Percentiles rank a stretch among this genome's conserved stretches.
Conservation (phyloP, 2,329 filamentous ascomycete species). For the Neurospora crassa region DNA sequence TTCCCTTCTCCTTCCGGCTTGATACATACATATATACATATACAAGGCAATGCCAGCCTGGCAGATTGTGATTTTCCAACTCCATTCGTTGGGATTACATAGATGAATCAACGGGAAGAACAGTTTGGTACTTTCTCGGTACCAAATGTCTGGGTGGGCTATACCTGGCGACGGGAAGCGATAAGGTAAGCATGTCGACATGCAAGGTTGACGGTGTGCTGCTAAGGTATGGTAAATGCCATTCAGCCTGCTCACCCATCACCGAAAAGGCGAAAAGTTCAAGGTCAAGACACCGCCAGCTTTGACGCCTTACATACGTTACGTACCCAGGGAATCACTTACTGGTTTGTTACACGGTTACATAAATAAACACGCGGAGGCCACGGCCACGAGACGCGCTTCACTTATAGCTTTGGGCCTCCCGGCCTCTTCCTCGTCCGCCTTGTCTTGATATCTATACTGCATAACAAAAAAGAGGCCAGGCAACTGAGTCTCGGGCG, state of each 20-base stretch:
- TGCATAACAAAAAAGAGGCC: not conserved
- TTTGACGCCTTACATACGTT: not conserved
- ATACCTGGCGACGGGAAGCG: not conserved
- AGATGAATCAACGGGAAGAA: not conserved
- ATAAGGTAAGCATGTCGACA: not conserved
- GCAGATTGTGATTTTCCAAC: not conserved
- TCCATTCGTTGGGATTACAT: not conserved
- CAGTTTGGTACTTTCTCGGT: not conserved
- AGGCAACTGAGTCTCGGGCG: not conserved
- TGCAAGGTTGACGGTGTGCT: not conserved
- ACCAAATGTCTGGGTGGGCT: not conserved
- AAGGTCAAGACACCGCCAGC: not conserved
- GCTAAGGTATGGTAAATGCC: not conserved
- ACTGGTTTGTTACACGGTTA: not conserved
- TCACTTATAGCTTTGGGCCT: not conserved
- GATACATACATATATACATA: not conserved
- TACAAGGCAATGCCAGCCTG: not conserved
- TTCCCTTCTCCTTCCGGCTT: not conserved
- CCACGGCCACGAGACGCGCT: not conserved
- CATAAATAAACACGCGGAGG: not conserved
- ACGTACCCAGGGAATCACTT: not conserved
- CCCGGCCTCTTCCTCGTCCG: not conserved
- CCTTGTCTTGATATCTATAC: not conserved
- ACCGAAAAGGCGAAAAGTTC: not conserved
- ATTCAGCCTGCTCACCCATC: not conserved